Base-by-base conservation (phyloP, 2,329 filamentous ascomycete genomes). In the Pseudopithomyces chartarum region DNA sequence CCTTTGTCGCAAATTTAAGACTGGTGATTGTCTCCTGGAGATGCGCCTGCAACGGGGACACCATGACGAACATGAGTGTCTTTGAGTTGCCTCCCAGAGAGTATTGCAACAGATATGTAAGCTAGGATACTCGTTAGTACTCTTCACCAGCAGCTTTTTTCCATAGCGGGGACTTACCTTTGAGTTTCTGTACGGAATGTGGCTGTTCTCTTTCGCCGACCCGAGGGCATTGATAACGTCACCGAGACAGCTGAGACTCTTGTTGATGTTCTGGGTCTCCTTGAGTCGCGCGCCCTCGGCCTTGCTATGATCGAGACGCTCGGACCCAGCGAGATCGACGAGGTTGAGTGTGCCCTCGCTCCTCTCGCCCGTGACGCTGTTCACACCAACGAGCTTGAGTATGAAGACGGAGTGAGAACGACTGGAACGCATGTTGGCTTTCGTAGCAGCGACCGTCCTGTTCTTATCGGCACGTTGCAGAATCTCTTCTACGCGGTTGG, bases 1-100 rank as follows among this genome's bases (percentile, higher is more conserved):
- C 92, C 84, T 97, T 98, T 33, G 91, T 96, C 15, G 95, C 95
- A 77, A 99, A 99, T 70, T 95, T 90, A 76, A 99, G 82, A 82
- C 92, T 97, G 43, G 93, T 97, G 73, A 97, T 81, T 2, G 93
- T 97, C 82, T 99, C 95, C 69, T 89, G 90, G 62, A 97, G 81
- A 79, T 98, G 95, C 6, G 88, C 90, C 79, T 96, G 91, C 57
- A 98, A 81, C 33, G 95, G 95, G 66, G 90, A 95, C 55, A 97
- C 90, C 93, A 98, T 98, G 74, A 98, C 92, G 75, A 99, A 97
- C 95, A 99, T 99, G 68, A 99, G 88, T 0, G 95, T 99, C 79
- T 97, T 96, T 66, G 90, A 95, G 76, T 97, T 97, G 15, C 95
- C 95, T 3, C 95, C 94, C 7, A 99, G 82, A 2, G 92, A 97